These are phyloP conservation scores for Hygrophoropsis aurantiaca DNA, from an alignment of 768 basidiomycete genomes.

Conservation along the genomic window DNA sequence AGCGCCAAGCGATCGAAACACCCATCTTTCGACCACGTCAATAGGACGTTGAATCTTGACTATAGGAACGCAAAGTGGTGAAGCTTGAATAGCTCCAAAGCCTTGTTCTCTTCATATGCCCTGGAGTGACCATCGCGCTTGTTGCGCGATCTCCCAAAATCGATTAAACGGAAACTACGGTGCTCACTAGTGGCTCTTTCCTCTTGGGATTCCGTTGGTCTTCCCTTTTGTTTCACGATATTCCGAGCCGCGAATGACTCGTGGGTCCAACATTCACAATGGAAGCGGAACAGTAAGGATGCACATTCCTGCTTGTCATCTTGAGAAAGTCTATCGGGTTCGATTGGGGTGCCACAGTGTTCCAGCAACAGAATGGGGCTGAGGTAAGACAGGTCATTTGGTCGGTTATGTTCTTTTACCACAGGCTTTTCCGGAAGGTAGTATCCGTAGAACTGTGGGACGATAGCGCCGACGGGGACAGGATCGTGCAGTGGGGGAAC, in stretches of 20 bases:
- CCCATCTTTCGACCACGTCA: too few species aligned
- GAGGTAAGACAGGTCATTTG: conserved; percentile 11
- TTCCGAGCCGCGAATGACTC: conserved; percentile 43
- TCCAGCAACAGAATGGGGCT: conserved; percentile 49
- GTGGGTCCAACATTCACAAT: conserved; percentile 38
- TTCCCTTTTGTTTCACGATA: conserved; percentile 43
- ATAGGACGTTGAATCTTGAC: too few species aligned
- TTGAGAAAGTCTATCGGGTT: conserved; percentile 20
- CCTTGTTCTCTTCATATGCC: too few species aligned
- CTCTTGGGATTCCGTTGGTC: conserved; percentile 29
- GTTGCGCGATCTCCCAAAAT: conserved; percentile 42
- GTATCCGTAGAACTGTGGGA: conserved; percentile 67
- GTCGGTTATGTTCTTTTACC: not conserved
- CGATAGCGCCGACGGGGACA: conserved; percentile 47
- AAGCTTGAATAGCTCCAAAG: too few species aligned
- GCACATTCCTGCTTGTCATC: conserved; percentile 43
- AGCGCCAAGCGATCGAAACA: too few species aligned
- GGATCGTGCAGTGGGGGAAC: conserved; percentile 35
- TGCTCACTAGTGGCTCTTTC: conserved; percentile 5
- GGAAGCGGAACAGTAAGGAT: conserved; percentile 41
- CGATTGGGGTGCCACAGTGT: conserved; percentile 42
- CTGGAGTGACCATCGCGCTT: too few species aligned
- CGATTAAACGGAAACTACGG: conserved; percentile 48
- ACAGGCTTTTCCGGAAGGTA: conserved; percentile 37
- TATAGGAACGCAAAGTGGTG: too few species aligned